phyloP scores from a whole-genome alignment of 192 early-diverging fungal genomes.

The Chytriomyces sp. region DNA sequence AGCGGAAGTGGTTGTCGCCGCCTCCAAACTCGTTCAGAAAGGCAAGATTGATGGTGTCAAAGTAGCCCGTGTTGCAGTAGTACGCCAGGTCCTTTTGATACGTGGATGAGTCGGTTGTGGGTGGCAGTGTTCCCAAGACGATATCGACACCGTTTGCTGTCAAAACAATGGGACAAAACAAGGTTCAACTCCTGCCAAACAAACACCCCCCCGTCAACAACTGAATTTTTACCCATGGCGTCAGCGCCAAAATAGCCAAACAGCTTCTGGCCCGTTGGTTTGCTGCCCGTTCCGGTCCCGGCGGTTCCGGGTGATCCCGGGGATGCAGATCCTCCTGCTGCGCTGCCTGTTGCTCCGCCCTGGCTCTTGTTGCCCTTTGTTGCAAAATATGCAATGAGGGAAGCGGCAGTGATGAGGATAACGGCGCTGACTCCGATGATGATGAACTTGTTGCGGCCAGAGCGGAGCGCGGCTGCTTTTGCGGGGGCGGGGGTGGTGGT shows the following conservation, averaged over 20 bases:
- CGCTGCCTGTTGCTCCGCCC: neutral
- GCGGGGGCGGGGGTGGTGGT: no score
- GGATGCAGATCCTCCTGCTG: no score
- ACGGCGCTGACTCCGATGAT: slow-evolving; percentile 4
- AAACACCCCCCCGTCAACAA: no score
- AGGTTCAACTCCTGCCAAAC: neutral
- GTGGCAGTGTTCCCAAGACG: slow-evolving; percentile 6
- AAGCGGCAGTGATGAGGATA: slow-evolving; percentile 1
- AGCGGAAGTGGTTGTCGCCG: neutral
- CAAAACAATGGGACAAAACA: neutral
- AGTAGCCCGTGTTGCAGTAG: slow-evolving; percentile 27
- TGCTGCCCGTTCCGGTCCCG: neutral
- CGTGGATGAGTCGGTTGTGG: neutral
- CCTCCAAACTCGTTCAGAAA: slow-evolving; percentile 24
- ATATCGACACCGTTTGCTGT: slow-evolving; percentile 21
- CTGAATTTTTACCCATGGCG: slow-evolving; percentile 8
- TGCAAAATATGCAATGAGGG: slow-evolving; percentile 3
- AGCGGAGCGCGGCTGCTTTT: no score
- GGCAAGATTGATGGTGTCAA: slow-evolving; percentile 28
- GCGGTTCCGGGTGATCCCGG: neutral
- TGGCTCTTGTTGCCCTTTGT: neutral
- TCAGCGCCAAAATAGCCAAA: slow-evolving; percentile 21
- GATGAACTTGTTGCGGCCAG: slow-evolving; percentile 5
- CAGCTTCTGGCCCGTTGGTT: slow-evolving; percentile 2
- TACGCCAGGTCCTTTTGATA: slow-evolving; percentile 17